Base-by-base conservation (phyloP, 495 filamentous ascomycete genomes). In the Aspergillus egyptiacus region DNA sequence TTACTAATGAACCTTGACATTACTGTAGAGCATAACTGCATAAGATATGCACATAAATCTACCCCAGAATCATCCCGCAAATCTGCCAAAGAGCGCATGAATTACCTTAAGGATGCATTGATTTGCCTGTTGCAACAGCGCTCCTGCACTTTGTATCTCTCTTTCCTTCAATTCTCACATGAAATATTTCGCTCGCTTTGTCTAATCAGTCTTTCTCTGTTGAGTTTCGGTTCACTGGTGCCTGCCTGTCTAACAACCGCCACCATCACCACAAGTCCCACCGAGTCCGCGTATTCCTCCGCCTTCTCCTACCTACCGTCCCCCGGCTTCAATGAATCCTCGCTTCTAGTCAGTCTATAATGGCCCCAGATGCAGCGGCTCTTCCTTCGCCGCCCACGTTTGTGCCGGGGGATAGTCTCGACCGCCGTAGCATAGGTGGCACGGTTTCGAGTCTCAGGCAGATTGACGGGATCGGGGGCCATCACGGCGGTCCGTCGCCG, bases 341-440 rank as follows among this genome's bases (percentile, higher is more conserved):
- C 13, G 48, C 38, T 45, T 48, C 53, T 55, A 45, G 51, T 44
- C 20, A 37, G 58, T 58, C 54, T 59, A 71, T 48, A 59, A 74
- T 74, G 69, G 62, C 63, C 62, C 58, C 67, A 42, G 65, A 71
- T 68, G 65, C 71, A 64, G 65, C 68, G 55, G 57, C 67, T 53
- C 49, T 73, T 52, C 68, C 68, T 39, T 70, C 66, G 53, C 62
- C 62, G 38, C 64, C 66, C 41, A 58, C 60, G 35, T 67, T 67
- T 42, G 53, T 65, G 48, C 61, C 65, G 47, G 67, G 67, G 67
- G 64, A 63, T 60, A 56, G 61, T 55, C 34, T 33, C 32, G 58
- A 18, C 28, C 48, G 34, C 34, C 60, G 56, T 46, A 58, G 57
- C 50, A 51, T 60, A 46, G 62, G 60, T 47, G 59, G 58, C 37